Base-by-base conservation (phyloP, 257 asterid species). In the Solanum piurae region DNA sequence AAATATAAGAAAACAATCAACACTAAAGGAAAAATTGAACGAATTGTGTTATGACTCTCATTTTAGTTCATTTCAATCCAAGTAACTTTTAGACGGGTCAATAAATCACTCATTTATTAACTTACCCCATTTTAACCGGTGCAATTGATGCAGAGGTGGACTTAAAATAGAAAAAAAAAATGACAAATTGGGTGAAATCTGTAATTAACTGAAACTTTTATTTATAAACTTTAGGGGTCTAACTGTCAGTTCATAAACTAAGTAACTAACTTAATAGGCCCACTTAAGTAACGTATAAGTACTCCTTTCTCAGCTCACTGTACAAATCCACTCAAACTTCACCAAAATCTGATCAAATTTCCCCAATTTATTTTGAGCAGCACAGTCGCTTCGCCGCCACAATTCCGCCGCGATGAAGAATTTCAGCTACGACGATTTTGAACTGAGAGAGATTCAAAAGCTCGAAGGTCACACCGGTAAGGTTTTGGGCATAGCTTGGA, bases 401-500 rank as follows among this genome's bases (percentile, higher is more conserved):
- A 75, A 21, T 49, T 20, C 25, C 46, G 21, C 52, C 83, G 29
- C 75, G 3, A 76, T 37, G 84, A 95, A 92, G 98, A 93, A 89
- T 90, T 91, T 90, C 55, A 46, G 44, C 27, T 96, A 91, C 42
- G 93, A 91, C 34, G 86, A 85, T 82, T 88, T 92, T 84, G 96
- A 94, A 83, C 92, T 97, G 88, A 92, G 71, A 60, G 96, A 97
- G 92, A 88, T 95, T 83, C 94, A 94, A 87, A 92, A 38, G 89
- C 95, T 97, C 38, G 94, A 93, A 90, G 99, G 98, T 75, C 99
- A 97, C 91, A 90, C 94, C 83, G 98, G 94, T 87, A 94, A 93
- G 93, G 99, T 96, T 90, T 97, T 98, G 98, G 85, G 91, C 83
- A 92, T 96, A 85, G 90, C 96, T 38, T 97, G 99, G 99, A 95